Conservation (phyloP, 139 green algal species). For the Asterochloris erici region DNA sequence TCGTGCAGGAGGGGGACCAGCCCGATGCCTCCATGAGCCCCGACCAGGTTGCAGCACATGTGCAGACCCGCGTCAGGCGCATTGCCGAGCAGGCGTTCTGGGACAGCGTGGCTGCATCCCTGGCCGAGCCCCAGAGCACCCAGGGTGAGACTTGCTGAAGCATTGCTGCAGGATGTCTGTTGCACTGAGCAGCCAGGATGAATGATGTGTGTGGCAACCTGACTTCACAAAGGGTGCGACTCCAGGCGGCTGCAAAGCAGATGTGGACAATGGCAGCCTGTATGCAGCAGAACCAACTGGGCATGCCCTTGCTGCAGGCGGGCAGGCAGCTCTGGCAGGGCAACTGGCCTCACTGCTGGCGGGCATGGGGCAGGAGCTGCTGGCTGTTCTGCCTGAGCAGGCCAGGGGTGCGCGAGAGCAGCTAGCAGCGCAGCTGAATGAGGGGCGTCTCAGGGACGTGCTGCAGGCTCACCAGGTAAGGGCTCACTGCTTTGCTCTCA, state of each 20-base stretch:
- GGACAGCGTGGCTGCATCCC: slow-evolving; percentile 41
- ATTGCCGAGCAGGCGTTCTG: slow-evolving; percentile 77
- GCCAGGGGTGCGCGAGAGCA: slow-evolving; percentile 11
- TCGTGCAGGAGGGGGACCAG: not conserved
- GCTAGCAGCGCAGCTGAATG: slow-evolving; percentile 28
- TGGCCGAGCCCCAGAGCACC: slow-evolving; percentile 4
- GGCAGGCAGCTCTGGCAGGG: slow-evolving; percentile 13
- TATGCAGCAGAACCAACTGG: not conserved
- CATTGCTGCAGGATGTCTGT: no score
- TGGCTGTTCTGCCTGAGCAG: slow-evolving; percentile 29
- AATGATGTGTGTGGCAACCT: no score
- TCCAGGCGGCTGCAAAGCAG: no score
- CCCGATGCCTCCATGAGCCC: slow-evolving; percentile 6
- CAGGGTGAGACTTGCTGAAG: not conserved
- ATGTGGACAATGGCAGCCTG: no score
- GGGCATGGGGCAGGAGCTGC: slow-evolving; percentile 42
- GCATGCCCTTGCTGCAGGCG: slow-evolving; percentile 8
- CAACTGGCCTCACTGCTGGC: slow-evolving; percentile 38
- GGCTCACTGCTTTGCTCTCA: not conserved
- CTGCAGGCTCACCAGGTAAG: slow-evolving; percentile 10
- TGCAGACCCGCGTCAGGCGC: slow-evolving; percentile 36
- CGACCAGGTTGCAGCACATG: slow-evolving; percentile 20
- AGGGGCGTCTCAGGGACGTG: not conserved
- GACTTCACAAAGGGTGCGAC: no score
- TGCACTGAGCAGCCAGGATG: no score